Base-by-base conservation (phyloP, 345 rosid genomes). In the Pugionium cornutum region DNA sequence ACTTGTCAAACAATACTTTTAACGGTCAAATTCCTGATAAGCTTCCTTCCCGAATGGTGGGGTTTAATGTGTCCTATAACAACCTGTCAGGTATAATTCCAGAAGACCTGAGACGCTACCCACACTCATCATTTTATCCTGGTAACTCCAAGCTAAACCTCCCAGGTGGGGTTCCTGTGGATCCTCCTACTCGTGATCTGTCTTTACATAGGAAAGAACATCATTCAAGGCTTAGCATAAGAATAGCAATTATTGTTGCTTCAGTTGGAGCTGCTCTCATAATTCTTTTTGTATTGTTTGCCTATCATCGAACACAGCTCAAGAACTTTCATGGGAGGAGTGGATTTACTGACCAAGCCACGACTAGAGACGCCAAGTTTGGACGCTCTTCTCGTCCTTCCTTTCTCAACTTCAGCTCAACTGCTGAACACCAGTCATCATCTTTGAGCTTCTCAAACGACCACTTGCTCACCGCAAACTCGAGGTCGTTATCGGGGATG, bases 371-470 rank as follows among this genome's bases (percentile, higher is more conserved):
- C 63, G 79, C 77, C 32, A 91, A 86, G 82, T 49, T 43, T 55
- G 87, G 85, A 72, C 65, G 89, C 72, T 68, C 81, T 68, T 73
- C 87, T 31, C 84, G 82, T 55, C 77, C 90, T 62, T 82, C 89
- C 29, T 74, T 88, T 53, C 86, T 87, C 75, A 84, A 83, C 62
- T 84, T 87, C 77, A 82, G 83, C 61, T 58, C 88, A 34, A 84
- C 79, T 70, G 78, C 43, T 66, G 91, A 72, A 65, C 77, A 75
- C 8, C 87, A 79, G 6, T 81, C 83, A 29, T 66, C 87, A 46
- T 89, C 94, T 2, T 69, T 82, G 77, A 87, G 97, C 76, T 89
- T 89, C 76, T 92, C 98, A 28, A 84, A 92, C 51, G 96, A 84
- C 79, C 96, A 82, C 82, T 79, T 92, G 80, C 94, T 92, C 74